Percentiles rank a stretch among this genome's conserved stretches.
These are phyloP conservation scores for Triticum turgidum DNA, from an alignment of 176 grass and related monocot genomes.

Conservation along the genomic window DNA sequence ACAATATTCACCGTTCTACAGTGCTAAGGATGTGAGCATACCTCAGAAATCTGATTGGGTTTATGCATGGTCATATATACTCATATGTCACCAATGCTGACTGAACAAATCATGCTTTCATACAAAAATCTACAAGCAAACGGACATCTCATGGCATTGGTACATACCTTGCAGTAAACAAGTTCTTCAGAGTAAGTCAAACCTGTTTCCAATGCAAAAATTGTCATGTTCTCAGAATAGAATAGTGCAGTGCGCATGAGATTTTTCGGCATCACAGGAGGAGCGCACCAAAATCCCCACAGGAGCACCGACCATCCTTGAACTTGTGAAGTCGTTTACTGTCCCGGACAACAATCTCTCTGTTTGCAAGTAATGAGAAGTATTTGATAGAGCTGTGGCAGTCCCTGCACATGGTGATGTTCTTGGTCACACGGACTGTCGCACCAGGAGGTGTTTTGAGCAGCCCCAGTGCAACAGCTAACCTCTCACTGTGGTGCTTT, in stretches of 20 bases:
- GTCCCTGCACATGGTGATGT: slow-evolving; percentile 90
- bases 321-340: slow-evolving; percentile 84
- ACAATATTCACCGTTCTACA: slow-evolving; percentile 15
- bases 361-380: slow-evolving; percentile 62
- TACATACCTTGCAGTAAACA: background rate
- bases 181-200: slow-evolving; percentile 4
- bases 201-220: slow-evolving; percentile 25
- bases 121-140: slow-evolving; percentile 15
- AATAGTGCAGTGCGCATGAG: background rate
- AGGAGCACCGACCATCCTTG: slow-evolving; percentile 72
- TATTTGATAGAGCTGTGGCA: slow-evolving; percentile 77
- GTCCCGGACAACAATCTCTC: slow-evolving; percentile 78
- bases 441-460: slow-evolving; percentile 46
- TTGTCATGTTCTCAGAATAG: background rate
- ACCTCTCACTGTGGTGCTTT: slow-evolving; percentile 78
- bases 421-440: slow-evolving; percentile 64
- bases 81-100: slow-evolving; percentile 2
- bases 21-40: background rate
- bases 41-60: background rate
- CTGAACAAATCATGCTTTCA: slow-evolving; percentile 7
- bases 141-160: background rate
- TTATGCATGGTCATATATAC: slow-evolving; percentile 1
- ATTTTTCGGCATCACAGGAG: slow-evolving; percentile 41
- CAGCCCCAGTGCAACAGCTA: slow-evolving; percentile 75
- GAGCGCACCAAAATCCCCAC: slow-evolving; percentile 73